Evolutionary conservation across 129 eudicot genomes (phyloP).

Genomic region (Silybum marianum): DNA sequence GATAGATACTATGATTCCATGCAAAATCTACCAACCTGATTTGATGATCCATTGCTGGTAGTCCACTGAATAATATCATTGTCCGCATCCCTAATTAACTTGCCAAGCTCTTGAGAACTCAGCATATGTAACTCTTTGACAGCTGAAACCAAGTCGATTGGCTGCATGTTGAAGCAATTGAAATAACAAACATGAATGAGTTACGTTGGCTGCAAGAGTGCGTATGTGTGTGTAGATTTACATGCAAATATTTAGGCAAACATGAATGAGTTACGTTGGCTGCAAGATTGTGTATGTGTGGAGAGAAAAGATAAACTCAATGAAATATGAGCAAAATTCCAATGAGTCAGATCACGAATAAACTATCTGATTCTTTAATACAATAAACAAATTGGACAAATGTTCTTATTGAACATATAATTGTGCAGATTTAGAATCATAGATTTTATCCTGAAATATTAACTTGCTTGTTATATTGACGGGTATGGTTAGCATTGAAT

Average conservation of each 20-base stretch:
- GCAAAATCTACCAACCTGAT: constrained; percentile 54
- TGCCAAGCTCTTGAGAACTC: constrained; percentile 64
- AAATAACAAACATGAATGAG: constrained; percentile 11
- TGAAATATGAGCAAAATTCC: neutral
- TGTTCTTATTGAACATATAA: neutral
- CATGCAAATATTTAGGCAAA: neutral
- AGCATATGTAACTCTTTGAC: constrained; percentile 67
- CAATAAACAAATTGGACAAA: constrained; percentile 9
- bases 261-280: neutral
- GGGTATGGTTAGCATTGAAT: neutral
- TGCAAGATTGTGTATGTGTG: neutral
- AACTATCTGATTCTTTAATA: constrained; percentile 10
- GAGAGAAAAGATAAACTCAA: neutral
- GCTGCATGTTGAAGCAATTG: constrained; percentile 45
- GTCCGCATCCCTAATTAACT: constrained; percentile 66
- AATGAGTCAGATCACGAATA: neutral
- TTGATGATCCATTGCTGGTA: constrained; percentile 53
- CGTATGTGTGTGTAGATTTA: neutral
- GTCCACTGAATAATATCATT: constrained; percentile 41
- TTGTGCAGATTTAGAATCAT: constrained; percentile 5
- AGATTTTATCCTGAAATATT: neutral
- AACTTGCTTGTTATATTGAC: neutral
- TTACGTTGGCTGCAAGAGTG: neutral
- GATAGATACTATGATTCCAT: constrained; percentile 15
- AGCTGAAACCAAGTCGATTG: constrained; percentile 64